Conservation (phyloP, 129 eudicot species). For the Pulicaria dysenterica region DNA sequence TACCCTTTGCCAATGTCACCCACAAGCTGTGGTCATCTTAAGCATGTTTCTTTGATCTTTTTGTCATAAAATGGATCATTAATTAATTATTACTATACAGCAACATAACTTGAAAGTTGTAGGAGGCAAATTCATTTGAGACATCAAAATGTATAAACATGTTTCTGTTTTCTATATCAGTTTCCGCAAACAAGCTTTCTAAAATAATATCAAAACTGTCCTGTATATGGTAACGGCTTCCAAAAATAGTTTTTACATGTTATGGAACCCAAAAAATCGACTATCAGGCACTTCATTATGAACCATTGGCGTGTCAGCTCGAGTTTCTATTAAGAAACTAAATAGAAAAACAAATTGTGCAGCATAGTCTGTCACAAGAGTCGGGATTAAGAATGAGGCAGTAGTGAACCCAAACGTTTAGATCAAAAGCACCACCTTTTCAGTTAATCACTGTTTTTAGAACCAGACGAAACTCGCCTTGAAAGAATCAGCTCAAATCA, state of each 20-base stretch:
- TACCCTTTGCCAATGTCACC: background rate
- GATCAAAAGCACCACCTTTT: background rate
- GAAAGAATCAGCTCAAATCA: background rate
- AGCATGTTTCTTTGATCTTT: background rate
- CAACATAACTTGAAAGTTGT: background rate
- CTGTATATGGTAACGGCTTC: too few relatives aligned
- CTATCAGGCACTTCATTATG: background rate
- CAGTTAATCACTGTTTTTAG: background rate
- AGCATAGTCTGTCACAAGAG: background rate
- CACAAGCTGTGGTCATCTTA: background rate
- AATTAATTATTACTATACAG: background rate
- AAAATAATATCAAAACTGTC: conserved; percentile 9
- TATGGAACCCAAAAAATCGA: background rate
- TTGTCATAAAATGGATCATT: too few relatives aligned
- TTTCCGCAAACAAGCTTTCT: background rate
- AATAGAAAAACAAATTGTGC: background rate
- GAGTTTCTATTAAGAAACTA: background rate
- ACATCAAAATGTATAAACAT: background rate
- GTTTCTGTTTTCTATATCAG: background rate
- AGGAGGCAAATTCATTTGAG: background rate
- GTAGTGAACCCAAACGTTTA: background rate
- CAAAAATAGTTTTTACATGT: background rate
- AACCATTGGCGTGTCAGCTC: background rate
- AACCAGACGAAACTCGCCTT: background rate
- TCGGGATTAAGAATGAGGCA: background rate